Percentiles rank a stretch among this genome's conserved stretches.
These are phyloP conservation scores for Knufia petricola DNA, from an alignment of 2,329 filamentous ascomycete species.

Conservation along the genomic window DNA sequence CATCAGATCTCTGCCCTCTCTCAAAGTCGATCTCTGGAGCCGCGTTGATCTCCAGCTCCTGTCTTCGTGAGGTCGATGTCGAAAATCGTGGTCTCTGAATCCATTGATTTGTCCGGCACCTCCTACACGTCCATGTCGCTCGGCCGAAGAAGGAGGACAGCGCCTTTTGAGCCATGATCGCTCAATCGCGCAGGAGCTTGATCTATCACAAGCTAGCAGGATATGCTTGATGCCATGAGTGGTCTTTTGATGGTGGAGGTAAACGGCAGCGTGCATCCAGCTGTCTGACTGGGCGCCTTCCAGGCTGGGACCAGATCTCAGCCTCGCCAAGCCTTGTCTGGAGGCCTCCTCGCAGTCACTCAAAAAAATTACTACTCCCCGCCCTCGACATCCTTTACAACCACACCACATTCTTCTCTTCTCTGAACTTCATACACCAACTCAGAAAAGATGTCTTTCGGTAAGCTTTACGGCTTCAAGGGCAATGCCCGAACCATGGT, in stretches of 20 bases:
- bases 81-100: constrained; percentile 10
- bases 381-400: constrained; percentile 8
- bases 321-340: constrained; percentile 4
- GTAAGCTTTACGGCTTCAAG: constrained; percentile 85
- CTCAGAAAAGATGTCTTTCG: constrained; percentile 72
- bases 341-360: not conserved
- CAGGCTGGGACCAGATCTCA: not conserved
- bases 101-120: constrained; percentile 6
- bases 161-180: constrained; percentile 3
- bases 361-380: constrained; percentile 11
- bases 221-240: no score
- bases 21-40: constrained; percentile 38
- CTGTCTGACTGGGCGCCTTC: not conserved
- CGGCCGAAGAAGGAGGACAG: constrained; percentile 1
- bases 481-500: constrained; percentile 38
- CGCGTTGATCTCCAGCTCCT: constrained; percentile 25
- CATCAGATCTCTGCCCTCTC: constrained; percentile 15
- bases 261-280: not conserved
- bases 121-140: not conserved
- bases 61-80: constrained; percentile 15
- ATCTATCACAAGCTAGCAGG: not conserved
- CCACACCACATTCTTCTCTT: constrained; percentile 7
- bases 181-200: not conserved
- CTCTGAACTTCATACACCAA: constrained; percentile 14
- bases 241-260: not conserved